A percentile compares a stretch with the other conserved stretches of the same genome.
Evolutionary conservation across 176 grass and related monocot species (phyloP).

Genomic region (Chloris gayana): DNA sequence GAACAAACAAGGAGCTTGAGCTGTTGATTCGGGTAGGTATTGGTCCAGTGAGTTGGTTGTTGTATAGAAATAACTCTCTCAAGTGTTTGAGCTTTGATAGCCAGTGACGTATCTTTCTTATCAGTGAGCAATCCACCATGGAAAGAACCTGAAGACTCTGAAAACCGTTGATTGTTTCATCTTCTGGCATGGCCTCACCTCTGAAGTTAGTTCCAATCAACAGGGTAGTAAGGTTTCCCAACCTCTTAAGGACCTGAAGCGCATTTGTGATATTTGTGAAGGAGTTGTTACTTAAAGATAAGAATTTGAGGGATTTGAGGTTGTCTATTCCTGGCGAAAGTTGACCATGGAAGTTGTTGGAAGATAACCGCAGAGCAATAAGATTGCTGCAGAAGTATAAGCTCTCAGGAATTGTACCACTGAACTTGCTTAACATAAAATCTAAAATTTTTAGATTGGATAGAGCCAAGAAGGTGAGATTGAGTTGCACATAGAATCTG

Average conservation of each 20-base stretch:
- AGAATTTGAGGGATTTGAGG: slow-evolving; percentile 19
- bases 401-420: slow-evolving; percentile 35
- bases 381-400: slow-evolving; percentile 45
- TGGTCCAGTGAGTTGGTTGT: slow-evolving; percentile 14
- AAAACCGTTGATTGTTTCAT: not conserved
- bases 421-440: slow-evolving; percentile 22
- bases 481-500: slow-evolving; percentile 8
- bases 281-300: not conserved
- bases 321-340: not conserved
- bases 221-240: slow-evolving; percentile 10
- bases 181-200: slow-evolving; percentile 20
- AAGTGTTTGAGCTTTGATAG: not conserved
- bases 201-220: not conserved
- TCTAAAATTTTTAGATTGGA: slow-evolving; percentile 34
- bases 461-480: slow-evolving; percentile 37
- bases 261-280: slow-evolving; percentile 29
- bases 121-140: not conserved
- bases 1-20: not conserved
- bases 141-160: slow-evolving; percentile 19
- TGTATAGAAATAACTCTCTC: not conserved
- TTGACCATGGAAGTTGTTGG: not conserved
- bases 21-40: slow-evolving; percentile 28
- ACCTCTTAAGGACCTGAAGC: slow-evolving; percentile 26
- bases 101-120: slow-evolving; percentile 26
- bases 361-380: not conserved